Base-by-base conservation (phyloP, 208 protist species). In the Acanthamoeba sp. region DNA sequence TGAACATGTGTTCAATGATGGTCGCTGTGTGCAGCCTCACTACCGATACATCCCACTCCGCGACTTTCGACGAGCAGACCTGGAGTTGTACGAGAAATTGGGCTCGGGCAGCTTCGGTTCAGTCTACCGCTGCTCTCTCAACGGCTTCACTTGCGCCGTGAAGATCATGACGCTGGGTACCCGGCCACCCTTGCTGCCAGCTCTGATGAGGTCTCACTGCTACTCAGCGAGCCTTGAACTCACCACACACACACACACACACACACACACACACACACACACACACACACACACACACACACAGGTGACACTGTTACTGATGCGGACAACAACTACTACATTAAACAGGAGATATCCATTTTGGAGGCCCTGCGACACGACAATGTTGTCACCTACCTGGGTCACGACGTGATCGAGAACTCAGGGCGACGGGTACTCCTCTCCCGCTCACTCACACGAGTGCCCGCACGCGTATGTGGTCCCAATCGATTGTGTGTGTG, bases 301-400 rank as follows among this genome's bases (percentile, higher is more conserved):
- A 34, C 78, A 50, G 78, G 48, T 22, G 45, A 87, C 78, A 87
- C 45, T 1, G 38, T 1, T 9, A 59, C 38, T 6, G 78, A 87
- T 24, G 40, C 38, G 27, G 78, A 87, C 38, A 59, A 87, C 27
- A 92, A 73, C 66, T 71, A 62, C 42, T 80, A 80, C 42, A 71
- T 92, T n/a, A 78, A 92, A 27, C 57, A 55, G n/a, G 87, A 92
- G 66, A 78, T 92, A 20, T 48, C 45, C 29, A 92, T 92, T 71
- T 78, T 92, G 38, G 87, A 92, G 36, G 38, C 52, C 22, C 57
- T 92, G 10, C 57, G 57, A 42, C 87, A 92, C 52, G 66, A 92
- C 64, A 92, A 92, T 24, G 45, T 92, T 16, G 87, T 92, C 27
- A 92, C 87, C 32, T 92, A 92, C n/a, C 66, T 92, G 12, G 87